Conservation (phyloP, 139 green algal genomes). For the Zygnema cylindricum region DNA sequence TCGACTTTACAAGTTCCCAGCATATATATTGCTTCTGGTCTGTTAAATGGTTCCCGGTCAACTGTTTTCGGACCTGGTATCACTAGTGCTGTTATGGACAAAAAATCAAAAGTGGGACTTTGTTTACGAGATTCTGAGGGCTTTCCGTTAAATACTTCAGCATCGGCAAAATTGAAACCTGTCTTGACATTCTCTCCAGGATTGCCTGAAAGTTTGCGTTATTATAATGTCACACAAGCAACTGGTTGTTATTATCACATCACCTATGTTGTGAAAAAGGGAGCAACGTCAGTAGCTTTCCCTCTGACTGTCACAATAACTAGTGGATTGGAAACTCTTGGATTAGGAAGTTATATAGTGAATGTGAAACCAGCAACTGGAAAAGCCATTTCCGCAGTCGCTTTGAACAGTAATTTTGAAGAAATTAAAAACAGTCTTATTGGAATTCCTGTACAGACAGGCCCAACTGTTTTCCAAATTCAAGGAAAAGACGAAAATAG, state of each 20-base stretch:
- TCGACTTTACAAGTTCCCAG: not conserved
- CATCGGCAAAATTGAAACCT: not conserved
- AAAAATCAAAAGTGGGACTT: not conserved
- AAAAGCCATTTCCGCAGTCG: not conserved
- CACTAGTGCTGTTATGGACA: not conserved
- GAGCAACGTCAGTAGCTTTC: not conserved
- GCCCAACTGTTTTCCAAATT: slow-evolving; percentile 1
- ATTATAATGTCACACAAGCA: not conserved
- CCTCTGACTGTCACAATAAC: not conserved
- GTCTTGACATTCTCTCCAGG: not conserved
- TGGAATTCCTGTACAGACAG: not conserved
- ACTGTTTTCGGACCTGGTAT: not conserved
- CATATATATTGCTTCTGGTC: not conserved
- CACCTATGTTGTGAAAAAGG: not conserved
- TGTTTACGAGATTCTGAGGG: slow-evolving; percentile 12
- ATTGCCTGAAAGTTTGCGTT: not conserved
- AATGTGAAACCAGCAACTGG: not conserved
- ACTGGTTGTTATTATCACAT: slow-evolving; percentile 12
- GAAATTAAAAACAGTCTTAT: not conserved
- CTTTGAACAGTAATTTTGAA: not conserved
- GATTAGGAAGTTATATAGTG: not conserved
- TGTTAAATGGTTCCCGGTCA: not conserved
- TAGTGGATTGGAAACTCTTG: not conserved
- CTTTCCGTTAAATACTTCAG: slow-evolving; percentile 20
- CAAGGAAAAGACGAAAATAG: not conserved